phyloP scores from a whole-genome alignment of 441 rosid genomes.

The Pelargonium cotyledonis region DNA sequence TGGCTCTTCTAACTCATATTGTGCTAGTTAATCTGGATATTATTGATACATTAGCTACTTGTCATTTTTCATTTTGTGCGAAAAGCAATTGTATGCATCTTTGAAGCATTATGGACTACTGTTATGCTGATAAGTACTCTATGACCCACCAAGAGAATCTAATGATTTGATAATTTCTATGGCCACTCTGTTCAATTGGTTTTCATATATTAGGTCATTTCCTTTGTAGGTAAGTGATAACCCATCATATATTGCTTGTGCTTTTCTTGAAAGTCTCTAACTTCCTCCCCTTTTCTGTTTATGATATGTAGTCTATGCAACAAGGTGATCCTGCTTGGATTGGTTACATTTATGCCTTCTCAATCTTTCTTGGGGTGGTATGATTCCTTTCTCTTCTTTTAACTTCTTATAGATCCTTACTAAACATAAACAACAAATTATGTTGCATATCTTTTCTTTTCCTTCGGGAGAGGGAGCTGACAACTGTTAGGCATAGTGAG shows the following conservation, averaged over 20 bases:
- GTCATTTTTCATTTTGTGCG: background rate
- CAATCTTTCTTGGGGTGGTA: conserved; percentile 96
- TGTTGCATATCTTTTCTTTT: conserved; percentile 2
- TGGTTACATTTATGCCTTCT: conserved; percentile 88
- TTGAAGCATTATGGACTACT: conserved; percentile 4
- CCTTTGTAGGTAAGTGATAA: background rate
- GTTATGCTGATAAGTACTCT: background rate
- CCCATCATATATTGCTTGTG: conserved; percentile 1
- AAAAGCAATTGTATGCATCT: background rate
- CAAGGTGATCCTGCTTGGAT: conserved; percentile 87
- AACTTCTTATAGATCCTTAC: background rate
- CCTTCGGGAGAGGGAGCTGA: conserved; percentile 1
- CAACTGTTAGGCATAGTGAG: background rate
- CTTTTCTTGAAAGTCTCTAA: conserved; percentile 1
- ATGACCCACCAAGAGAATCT: no score
- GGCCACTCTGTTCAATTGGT: no score
- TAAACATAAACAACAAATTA: background rate
- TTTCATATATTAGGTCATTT: background rate
- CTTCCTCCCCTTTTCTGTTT: conserved; percentile 17
- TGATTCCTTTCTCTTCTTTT: conserved; percentile 20
- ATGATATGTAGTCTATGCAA: conserved; percentile 90
- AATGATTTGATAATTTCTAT: no score
- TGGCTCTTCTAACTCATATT: background rate
- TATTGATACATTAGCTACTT: background rate
- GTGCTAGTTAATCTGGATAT: background rate